A percentile compares a stretch with the other conserved stretches of the same genome.
phyloP scores from a whole-genome alignment of 371 early-diverging fungal genomes.

The Apophysomyces trapeziformis region DNA sequence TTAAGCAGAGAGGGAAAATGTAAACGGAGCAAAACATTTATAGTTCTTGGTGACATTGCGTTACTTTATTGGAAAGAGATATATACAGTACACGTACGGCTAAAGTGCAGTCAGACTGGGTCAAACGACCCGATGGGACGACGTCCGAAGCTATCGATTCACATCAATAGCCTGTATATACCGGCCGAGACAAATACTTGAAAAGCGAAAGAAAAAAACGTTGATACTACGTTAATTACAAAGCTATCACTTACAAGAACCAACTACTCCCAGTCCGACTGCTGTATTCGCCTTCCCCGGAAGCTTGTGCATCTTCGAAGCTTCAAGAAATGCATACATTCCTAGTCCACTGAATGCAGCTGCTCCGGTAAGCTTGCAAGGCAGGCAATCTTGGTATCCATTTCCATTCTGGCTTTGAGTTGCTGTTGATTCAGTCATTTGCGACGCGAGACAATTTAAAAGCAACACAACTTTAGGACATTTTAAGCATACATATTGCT shows the following conservation, averaged over 20 bases:
- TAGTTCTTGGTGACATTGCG: no score
- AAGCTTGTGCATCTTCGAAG: constrained; percentile 32
- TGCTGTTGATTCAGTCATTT: neutral
- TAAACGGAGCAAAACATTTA: no score
- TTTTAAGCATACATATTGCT: no score
- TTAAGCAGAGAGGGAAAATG: no score
- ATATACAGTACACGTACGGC: no score
- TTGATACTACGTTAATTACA: neutral
- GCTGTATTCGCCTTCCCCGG: constrained; percentile 43
- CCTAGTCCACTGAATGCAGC: constrained; percentile 46
- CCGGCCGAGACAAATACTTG: constrained; percentile 53
- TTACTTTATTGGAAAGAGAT: no score
- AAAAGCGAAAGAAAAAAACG: neutral
- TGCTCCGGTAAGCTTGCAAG: constrained; percentile 50
- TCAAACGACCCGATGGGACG: no score
- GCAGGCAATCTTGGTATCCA: constrained; percentile 42
- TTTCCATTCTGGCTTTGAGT: constrained; percentile 3
- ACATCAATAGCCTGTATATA: constrained; percentile 42
- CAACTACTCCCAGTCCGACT: constrained; percentile 47
- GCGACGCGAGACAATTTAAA: no score
- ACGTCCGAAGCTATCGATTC: constrained; percentile 1
- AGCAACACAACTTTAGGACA: no score
- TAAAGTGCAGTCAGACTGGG: no score
- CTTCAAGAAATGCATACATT: constrained; percentile 44
- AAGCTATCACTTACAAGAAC: constrained; percentile 34